These are phyloP conservation scores for Gastrodia elata DNA, from an alignment of 106 monocot genomes.

Conservation along the genomic window DNA sequence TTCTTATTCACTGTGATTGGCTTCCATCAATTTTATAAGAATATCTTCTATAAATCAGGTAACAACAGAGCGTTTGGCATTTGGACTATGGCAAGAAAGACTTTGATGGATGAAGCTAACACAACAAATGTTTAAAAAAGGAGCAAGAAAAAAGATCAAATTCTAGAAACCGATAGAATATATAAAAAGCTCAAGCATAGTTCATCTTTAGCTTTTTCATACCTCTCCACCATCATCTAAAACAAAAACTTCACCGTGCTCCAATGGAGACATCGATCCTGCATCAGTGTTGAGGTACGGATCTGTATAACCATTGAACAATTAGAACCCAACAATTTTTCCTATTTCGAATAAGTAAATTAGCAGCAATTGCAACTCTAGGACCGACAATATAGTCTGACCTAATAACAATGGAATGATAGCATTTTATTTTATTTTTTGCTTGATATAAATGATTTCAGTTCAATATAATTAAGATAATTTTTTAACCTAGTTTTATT, in stretches of 20 bases:
- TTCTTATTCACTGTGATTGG: no score
- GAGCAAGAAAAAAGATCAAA: neutral
- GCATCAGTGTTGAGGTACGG: constrained; percentile 12
- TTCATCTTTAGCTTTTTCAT: neutral
- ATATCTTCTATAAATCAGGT: neutral
- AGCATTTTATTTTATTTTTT: no score
- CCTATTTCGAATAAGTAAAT: neutral
- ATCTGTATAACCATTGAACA: constrained; percentile 3
- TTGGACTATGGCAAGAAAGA: neutral
- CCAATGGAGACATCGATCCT: constrained; percentile 11
- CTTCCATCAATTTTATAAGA: neutral
- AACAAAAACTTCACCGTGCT: constrained; percentile 16
- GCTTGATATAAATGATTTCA: no score
- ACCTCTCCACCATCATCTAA: constrained; percentile 16
- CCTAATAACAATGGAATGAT: no score
- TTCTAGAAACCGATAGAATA: neutral
- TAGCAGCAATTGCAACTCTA: neutral
- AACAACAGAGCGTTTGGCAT: neutral
- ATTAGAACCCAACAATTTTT: neutral
- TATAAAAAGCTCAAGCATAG: neutral
- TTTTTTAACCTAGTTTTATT: no score
- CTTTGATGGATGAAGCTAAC: no score
- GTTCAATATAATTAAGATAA: no score
- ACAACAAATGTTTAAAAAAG: neutral
- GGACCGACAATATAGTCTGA: neutral